These are phyloP conservation scores for Vicia villosa DNA, from an alignment of 306 rosid species.

Conservation along the genomic window DNA sequence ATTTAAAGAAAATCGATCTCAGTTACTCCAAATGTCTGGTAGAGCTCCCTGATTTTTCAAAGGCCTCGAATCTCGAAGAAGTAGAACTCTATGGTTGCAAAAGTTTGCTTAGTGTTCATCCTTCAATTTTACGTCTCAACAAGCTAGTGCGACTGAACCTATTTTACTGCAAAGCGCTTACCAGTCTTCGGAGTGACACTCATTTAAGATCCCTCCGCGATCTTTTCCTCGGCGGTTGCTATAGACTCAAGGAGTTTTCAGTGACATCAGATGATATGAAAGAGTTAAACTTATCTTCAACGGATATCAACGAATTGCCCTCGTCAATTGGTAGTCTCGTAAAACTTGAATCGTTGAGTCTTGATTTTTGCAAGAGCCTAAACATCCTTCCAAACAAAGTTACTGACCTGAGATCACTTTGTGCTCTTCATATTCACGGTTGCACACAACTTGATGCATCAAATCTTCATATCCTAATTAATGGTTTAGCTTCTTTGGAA, in stretches of 20 bases:
- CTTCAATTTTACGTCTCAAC: slow-evolving; percentile 12
- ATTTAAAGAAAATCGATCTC: slow-evolving; percentile 25
- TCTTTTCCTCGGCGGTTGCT: not conserved
- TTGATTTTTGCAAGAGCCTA: slow-evolving; percentile 24
- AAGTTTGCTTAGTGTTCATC: slow-evolving; percentile 11
- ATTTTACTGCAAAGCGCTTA: slow-evolving; percentile 22
- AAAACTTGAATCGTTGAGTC: slow-evolving; percentile 12
- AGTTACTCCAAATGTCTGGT: not conserved
- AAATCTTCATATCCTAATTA: slow-evolving; percentile 12
- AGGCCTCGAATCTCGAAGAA: slow-evolving; percentile 30
- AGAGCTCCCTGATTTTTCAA: slow-evolving; percentile 24
- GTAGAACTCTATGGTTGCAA: slow-evolving; percentile 6
- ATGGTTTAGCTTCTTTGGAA: slow-evolving; percentile 25
- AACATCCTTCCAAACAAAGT: slow-evolving; percentile 18
- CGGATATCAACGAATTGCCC: slow-evolving; percentile 24
- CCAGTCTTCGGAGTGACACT: slow-evolving; percentile 18
- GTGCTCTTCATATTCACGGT: slow-evolving; percentile 7
- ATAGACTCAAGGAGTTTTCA: slow-evolving; percentile 12
- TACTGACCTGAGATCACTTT: slow-evolving; percentile 14
- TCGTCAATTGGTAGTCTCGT: slow-evolving; percentile 29
- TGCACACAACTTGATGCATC: slow-evolving; percentile 33
- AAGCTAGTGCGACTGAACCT: slow-evolving; percentile 7
- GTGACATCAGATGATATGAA: slow-evolving; percentile 13
- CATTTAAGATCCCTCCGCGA: slow-evolving; percentile 12
- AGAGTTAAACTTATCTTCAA: not conserved